A percentile compares a stretch with the other conserved stretches of the same genome.
These are phyloP conservation scores for Purpureocillium lavendulum DNA, from an alignment of 2,329 filamentous ascomycete species.

Conservation along the genomic window DNA sequence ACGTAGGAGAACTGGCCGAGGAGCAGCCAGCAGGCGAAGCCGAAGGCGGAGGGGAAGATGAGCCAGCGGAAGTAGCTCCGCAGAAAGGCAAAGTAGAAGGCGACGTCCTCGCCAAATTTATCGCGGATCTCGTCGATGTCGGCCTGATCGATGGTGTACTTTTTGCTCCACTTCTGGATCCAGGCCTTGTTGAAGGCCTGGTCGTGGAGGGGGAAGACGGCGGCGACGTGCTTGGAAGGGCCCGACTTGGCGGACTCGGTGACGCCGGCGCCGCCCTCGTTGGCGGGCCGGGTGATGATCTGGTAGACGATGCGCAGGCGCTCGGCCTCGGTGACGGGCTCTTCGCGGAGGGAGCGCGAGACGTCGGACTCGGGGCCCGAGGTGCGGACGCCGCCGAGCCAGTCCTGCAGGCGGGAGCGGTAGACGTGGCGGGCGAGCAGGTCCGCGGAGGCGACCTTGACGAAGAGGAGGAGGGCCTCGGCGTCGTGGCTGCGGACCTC, in stretches of 20 bases:
- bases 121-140: constrained; percentile 70
- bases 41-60: constrained; percentile 71
- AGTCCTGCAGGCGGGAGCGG: constrained; percentile 82
- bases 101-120: constrained; percentile 74
- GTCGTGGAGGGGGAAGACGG: constrained; percentile 74
- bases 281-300: constrained; percentile 64
- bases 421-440: constrained; percentile 76
- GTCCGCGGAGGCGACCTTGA: constrained; percentile 67
- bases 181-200: constrained; percentile 65
- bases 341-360: constrained; percentile 54
- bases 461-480: constrained; percentile 71
- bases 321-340: constrained; percentile 82
- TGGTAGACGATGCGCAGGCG: constrained; percentile 81
- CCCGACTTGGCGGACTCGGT: constrained; percentile 62
- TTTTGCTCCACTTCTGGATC: constrained; percentile 66
- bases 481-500: constrained; percentile 78
- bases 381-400: constrained; percentile 80
- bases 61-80: constrained; percentile 86
- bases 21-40: constrained; percentile 70
- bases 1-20: constrained; percentile 75
- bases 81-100: constrained; percentile 92
- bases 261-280: constrained; percentile 73
- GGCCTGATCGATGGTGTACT: constrained; percentile 55
- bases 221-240: constrained; percentile 49
- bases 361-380: constrained; percentile 69